Evolutionary conservation across 2,329 filamentous ascomycete species (phyloP).

Genomic region (Hypoxylon sp.): DNA sequence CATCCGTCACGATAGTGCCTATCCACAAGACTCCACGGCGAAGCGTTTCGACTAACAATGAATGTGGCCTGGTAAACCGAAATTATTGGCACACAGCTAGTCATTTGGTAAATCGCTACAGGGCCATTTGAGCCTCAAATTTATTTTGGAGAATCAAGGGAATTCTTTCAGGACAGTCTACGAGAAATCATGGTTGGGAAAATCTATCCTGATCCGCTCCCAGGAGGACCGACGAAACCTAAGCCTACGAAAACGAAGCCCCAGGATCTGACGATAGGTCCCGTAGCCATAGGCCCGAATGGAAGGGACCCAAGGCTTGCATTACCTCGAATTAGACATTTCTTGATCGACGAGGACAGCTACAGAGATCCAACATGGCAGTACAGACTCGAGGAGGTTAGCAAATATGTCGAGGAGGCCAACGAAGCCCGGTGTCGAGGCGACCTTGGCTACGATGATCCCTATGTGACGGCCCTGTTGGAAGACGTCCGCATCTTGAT

Average conservation of each 20-base stretch:
- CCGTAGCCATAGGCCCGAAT: slow-evolving; percentile 27
- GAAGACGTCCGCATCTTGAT: slow-evolving; percentile 43
- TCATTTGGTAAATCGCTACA: slow-evolving; percentile 13
- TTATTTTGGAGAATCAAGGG: not conserved
- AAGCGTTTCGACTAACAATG: slow-evolving; percentile 28
- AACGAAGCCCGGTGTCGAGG: slow-evolving; percentile 43
- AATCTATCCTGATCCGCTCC: no score
- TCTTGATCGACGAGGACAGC: slow-evolving; percentile 62
- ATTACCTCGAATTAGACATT: slow-evolving; percentile 55
- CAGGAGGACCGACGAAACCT: no score
- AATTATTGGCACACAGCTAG: slow-evolving; percentile 14
- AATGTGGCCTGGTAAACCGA: slow-evolving; percentile 18
- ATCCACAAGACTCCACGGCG: slow-evolving; percentile 22
- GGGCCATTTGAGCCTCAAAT: not conserved
- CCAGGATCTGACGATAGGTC: not conserved
- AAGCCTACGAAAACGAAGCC: no score
- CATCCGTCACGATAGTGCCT: slow-evolving; percentile 19
- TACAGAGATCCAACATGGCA: slow-evolving; percentile 53
- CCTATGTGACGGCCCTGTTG: slow-evolving; percentile 35
- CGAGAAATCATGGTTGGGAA: slow-evolving; percentile 9
- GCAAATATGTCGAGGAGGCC: slow-evolving; percentile 54
- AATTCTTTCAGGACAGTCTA: not conserved
- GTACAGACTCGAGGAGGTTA: slow-evolving; percentile 45
- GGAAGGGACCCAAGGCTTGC: slow-evolving; percentile 54
- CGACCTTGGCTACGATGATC: slow-evolving; percentile 41